Conservation (phyloP, 1,284 basidiomycete species). For the Fomitopsis palustris region DNA sequence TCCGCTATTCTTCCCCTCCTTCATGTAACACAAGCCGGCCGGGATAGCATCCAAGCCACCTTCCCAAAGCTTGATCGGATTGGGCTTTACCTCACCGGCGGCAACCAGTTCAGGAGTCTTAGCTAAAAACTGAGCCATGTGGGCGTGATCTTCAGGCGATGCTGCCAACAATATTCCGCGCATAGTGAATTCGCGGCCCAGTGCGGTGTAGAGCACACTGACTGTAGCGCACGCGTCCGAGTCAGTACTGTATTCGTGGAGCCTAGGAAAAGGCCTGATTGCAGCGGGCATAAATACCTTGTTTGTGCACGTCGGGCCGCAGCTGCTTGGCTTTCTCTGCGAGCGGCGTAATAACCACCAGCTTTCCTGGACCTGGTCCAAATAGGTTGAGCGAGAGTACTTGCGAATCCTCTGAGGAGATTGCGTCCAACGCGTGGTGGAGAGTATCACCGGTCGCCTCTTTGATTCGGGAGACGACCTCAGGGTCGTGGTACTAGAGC, state of each 20-base stretch:
- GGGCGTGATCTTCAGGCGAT: constrained; percentile 14
- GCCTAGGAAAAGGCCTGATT: neutral
- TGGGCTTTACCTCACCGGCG: constrained; percentile 15
- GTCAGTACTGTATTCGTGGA: too few relatives aligned
- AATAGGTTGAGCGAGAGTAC: constrained; percentile 11
- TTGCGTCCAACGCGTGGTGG: constrained; percentile 19
- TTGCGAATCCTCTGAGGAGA: constrained; percentile 14
- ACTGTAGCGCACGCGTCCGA: too few relatives aligned
- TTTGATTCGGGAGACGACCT: constrained; percentile 21
- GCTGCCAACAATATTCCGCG: constrained; percentile 8
- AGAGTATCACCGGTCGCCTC: constrained; percentile 17
- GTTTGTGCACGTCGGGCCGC: constrained; percentile 13
- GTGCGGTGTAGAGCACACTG: constrained; percentile 15
- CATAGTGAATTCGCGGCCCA: constrained; percentile 12
- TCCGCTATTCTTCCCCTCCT: constrained; percentile 20
- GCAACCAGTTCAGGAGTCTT: constrained; percentile 16
- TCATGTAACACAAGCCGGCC: constrained; percentile 18
- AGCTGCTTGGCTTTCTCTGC: constrained; percentile 5
- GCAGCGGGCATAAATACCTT: constrained; percentile 4
- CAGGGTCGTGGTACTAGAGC: constrained; percentile 20
- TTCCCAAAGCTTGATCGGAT: constrained; percentile 17
- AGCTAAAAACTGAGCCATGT: constrained; percentile 18
- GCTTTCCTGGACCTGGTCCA: constrained; percentile 15
- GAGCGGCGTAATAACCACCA: constrained; percentile 10
- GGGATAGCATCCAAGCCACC: constrained; percentile 16